Conservation (phyloP, 176 grass and related monocot genomes). For the Juncus effusus region DNA sequence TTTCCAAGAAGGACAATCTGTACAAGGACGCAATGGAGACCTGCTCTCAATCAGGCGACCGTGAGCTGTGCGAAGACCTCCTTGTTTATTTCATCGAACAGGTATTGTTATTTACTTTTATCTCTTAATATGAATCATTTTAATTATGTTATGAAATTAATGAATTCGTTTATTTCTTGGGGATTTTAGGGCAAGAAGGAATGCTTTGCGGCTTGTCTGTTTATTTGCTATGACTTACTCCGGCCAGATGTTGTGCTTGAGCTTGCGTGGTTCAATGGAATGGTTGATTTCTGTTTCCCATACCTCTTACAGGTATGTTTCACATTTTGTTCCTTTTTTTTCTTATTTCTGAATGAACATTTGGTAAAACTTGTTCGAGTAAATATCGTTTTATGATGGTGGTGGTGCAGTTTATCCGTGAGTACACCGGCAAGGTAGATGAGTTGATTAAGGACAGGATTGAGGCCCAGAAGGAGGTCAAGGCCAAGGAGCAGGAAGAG, state of each 20-base stretch:
- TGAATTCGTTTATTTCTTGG: constrained; percentile 10
- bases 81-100: constrained; percentile 96
- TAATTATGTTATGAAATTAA: neutral
- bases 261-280: constrained; percentile 97
- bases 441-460: constrained; percentile 84
- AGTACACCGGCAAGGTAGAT: constrained; percentile 93
- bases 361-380: neutral
- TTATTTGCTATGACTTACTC: constrained; percentile 94
- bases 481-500: constrained; percentile 78
- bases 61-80: constrained; percentile 83
- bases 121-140: neutral
- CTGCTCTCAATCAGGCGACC: constrained; percentile 90
- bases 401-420: constrained; percentile 65
- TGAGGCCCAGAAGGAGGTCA: constrained; percentile 73
- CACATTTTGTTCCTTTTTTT: neutral
- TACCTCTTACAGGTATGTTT: constrained; percentile 81
- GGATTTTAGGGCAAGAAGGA: constrained; percentile 94
- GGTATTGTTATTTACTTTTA: constrained; percentile 37
- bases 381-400: neutral
- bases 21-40: constrained; percentile 99
- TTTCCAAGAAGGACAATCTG: constrained; percentile 96
- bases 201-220: constrained; percentile 96
- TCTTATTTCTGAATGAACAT: neutral
- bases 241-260: constrained; percentile 90
- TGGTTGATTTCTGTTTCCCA: constrained; percentile 96